phyloP scores from a whole-genome alignment of 2,329 filamentous ascomycete species.

The Alternaria tenuissima region DNA sequence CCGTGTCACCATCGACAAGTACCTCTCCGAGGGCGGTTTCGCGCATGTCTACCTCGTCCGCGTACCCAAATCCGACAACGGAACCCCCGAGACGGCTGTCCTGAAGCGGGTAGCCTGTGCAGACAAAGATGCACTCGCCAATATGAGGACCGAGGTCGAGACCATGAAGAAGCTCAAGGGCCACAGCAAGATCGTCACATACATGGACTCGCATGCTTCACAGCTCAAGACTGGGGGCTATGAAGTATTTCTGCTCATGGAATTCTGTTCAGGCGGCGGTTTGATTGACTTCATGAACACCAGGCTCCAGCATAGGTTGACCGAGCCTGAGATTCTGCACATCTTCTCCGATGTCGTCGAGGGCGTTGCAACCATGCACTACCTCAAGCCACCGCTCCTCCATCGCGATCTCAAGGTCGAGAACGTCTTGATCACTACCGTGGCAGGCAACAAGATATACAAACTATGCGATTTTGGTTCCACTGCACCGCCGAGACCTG shows the following conservation, averaged over 20 bases:
- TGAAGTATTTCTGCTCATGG: conserved; percentile 98
- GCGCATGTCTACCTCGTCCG: conserved; percentile 98
- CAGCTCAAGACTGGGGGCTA: conserved; percentile 92
- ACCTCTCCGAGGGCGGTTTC: conserved; percentile 97
- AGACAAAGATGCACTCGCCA: conserved; percentile 91
- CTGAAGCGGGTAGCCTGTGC: conserved; percentile 95
- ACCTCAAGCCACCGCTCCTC: conserved; percentile 89
- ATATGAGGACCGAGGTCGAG: conserved; percentile 98
- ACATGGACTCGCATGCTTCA: conserved; percentile 97
- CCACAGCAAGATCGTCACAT: conserved; percentile 94
- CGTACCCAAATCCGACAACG: conserved; percentile 73
- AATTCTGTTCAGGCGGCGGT: conserved; percentile 92
- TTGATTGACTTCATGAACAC: conserved; percentile 99
- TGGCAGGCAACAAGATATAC: conserved; percentile 75
- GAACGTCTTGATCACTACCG: conserved; percentile 87
- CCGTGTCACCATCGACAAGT: conserved; percentile 93
- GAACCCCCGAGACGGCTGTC: conserved; percentile 82
- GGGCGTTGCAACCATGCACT: conserved; percentile 98
- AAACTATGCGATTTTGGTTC: conserved; percentile 99
- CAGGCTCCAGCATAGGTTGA: conserved; percentile 91
- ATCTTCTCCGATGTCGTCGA: conserved; percentile 97
- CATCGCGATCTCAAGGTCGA: conserved; percentile 98
- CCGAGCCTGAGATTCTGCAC: conserved; percentile 95
- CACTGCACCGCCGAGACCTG: conserved; percentile 80
- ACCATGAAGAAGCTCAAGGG: conserved; percentile 99